A percentile compares a stretch with the other conserved stretches of the same genome.
Conservation (phyloP, 1,284 basidiomycete species). For the Ceratobasidium sp. region DNA sequence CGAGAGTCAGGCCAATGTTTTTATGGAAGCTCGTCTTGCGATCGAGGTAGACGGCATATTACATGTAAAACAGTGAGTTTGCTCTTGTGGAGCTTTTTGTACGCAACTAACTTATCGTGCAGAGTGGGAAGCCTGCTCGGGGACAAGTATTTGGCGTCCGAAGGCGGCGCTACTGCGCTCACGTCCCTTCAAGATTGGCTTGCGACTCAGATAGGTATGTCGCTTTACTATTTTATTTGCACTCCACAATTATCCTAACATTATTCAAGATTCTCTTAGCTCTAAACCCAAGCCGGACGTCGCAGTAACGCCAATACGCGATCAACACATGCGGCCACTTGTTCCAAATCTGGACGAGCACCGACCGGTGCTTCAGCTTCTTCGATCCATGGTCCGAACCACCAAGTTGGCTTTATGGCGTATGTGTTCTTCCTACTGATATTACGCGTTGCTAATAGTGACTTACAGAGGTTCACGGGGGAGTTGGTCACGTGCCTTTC, state of each 20-base stretch:
- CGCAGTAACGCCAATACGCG: background rate
- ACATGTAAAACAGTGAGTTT: background rate
- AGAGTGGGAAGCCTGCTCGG: background rate
- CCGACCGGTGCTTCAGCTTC: background rate
- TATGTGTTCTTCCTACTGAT: background rate
- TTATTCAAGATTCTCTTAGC: too few relatives aligned
- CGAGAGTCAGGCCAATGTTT: background rate
- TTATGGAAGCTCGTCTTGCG: background rate
- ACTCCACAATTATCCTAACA: background rate
- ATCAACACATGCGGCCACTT: background rate
- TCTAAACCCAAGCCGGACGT: background rate
- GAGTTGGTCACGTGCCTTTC: background rate
- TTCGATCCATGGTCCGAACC: background rate
- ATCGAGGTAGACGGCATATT: background rate
- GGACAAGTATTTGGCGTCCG: background rate
- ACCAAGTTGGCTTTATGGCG: background rate
- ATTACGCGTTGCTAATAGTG: background rate
- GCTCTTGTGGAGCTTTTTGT: too few relatives aligned
- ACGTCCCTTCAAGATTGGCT: background rate
- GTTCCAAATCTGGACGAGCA: background rate
- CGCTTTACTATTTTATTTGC: background rate
- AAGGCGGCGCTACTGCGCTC: background rate
- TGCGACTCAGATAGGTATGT: background rate
- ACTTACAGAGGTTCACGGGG: background rate
- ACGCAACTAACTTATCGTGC: background rate